phyloP scores from a whole-genome alignment of 2,329 filamentous ascomycete species.

The Botrytis sinoallii region DNA sequence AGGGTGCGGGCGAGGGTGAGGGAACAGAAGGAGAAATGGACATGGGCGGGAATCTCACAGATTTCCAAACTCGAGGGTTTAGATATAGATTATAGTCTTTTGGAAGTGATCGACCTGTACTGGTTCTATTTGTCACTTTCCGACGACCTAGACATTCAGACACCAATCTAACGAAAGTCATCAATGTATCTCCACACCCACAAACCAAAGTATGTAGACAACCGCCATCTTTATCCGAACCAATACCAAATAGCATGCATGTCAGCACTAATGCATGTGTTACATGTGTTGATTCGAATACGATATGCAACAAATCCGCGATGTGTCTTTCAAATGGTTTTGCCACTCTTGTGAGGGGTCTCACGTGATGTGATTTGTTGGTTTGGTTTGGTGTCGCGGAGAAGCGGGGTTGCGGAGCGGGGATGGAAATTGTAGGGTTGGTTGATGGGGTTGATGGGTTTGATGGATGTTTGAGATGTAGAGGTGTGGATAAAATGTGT shows the following conservation, averaged over 20 bases:
- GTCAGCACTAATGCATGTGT: not conserved
- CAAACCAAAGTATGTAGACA: not conserved
- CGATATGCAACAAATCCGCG: not conserved
- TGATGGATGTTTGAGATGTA: no score
- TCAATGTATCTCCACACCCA: not conserved
- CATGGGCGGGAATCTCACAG: not conserved
- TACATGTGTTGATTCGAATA: not conserved
- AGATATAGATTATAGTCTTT: constrained; percentile 7
- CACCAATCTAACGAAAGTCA: not conserved
- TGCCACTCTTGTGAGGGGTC: no score
- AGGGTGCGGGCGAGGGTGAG: no score
- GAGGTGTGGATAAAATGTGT: no score
- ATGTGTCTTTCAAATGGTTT: no score
- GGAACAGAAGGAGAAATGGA: not conserved
- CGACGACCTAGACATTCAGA: not conserved
- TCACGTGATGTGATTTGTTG: no score
- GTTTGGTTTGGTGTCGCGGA: no score
- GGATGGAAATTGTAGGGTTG: no score
- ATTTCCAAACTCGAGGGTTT: constrained; percentile 2
- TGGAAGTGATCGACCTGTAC: not conserved
- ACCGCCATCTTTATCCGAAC: not conserved
- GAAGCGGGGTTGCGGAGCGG: no score
- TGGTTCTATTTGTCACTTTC: not conserved
- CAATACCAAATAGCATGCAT: not conserved
- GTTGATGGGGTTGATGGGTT: no score